Evolutionary conservation across 129 eudicot genomes (phyloP).

Genomic region (Sambucus nigra): DNA sequence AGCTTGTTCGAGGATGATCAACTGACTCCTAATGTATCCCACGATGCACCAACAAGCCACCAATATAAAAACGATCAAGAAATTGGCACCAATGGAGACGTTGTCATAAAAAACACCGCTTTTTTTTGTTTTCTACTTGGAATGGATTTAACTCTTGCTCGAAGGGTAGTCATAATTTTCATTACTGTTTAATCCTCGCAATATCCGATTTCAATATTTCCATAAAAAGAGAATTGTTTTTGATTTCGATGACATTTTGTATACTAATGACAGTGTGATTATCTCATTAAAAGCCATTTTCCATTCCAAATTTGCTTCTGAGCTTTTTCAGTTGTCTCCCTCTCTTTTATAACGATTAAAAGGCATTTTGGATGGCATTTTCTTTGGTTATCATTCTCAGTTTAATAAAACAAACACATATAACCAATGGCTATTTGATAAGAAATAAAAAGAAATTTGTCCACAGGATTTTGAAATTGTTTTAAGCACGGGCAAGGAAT

Average conservation of each 20-base stretch:
- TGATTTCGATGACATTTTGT: not conserved
- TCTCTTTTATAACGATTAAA: no score
- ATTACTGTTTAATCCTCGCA: no score
- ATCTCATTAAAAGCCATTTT: no score
- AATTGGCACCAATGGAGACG: slow-evolving; percentile 23
- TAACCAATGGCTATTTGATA: not conserved
- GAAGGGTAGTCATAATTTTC: slow-evolving; percentile 20
- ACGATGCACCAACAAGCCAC: slow-evolving; percentile 18
- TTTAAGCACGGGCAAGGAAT: no score
- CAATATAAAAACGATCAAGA: slow-evolving; percentile 38
- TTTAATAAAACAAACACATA: no score
- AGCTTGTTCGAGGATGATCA: slow-evolving; percentile 19
- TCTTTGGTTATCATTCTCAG: no score
- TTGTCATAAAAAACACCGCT: slow-evolving; percentile 17
- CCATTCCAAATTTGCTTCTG: not conserved
- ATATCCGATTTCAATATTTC: no score
- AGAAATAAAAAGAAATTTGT: not conserved
- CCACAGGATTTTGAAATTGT: not conserved
- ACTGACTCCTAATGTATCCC: slow-evolving; percentile 22
- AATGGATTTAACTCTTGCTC: slow-evolving; percentile 31
- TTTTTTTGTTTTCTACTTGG: slow-evolving; percentile 16
- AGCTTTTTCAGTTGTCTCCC: no score
- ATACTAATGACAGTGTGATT: no score
- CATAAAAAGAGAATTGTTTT: no score
- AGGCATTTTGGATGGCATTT: no score